Base-by-base conservation (phyloP, 345 rosid species). In the Psidium guajava region DNA sequence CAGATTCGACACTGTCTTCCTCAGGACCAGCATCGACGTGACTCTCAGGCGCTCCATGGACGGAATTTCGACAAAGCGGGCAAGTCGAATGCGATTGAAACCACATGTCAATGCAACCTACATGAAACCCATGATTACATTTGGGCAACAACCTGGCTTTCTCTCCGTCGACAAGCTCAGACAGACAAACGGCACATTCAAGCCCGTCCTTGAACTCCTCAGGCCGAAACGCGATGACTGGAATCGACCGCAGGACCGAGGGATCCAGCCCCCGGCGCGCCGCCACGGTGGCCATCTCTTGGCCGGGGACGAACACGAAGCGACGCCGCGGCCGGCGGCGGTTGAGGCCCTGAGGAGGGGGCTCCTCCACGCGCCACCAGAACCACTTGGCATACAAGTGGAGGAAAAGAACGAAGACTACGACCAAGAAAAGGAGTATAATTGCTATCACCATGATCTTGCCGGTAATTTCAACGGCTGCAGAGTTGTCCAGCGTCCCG, bases 381-480 rank as follows among this genome's bases (percentile, higher is more conserved):
- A 93, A 96, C 96, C 97, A 94, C 75, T 91, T 95, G 15, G 98
- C 98, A 82, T 94, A 98, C 82, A 98, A 92, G 85, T 95, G 99
- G 85, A 98, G 95, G 83, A 91, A 88, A 54, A 96, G 90, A 82
- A 95, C 90, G 69, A 93, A 84, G 4, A 94, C 86, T 15, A 94
- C 91, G 0, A 94, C 96, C 51, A 94, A 51, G 90, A 95, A 94
- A 20, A 98, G 90, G 16, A 95, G 87, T 53, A 94, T 86, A 42
- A 95, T 91, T 1, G 95, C 93, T 8, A 88, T 85, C 82, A 95
- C 91, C 95, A 94, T 92, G 86, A 98, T 91, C 87, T 92, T 93
- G 20, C 96, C 95, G 18, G 97, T 90, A 81, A 95, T 84, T 44
- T 88, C 87, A 32, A 91, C 91, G 1, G 95, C 91, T 24, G 89